A percentile compares a stretch with the other conserved stretches of the same genome.
Conservation (phyloP, 2,329 filamentous ascomycete species). For the Teratosphaeria viscida region DNA sequence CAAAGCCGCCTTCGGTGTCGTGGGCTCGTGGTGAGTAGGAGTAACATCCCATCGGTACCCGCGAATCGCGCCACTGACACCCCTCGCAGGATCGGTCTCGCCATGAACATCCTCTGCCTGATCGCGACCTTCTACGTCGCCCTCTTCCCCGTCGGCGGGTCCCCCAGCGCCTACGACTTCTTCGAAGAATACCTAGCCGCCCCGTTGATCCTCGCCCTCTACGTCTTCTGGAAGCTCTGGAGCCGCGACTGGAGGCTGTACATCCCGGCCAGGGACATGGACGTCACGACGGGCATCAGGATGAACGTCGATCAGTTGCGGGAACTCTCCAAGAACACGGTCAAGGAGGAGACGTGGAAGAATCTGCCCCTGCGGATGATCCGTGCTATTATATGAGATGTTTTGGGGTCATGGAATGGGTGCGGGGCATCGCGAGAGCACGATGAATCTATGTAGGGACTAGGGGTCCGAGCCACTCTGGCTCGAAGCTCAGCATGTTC, state of each 20-base stretch:
- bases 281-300: conserved; percentile 10
- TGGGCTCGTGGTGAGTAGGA: conserved; percentile 43
- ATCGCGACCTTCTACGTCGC: conserved; percentile 70
- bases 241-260: conserved; percentile 3
- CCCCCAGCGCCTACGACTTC: conserved; percentile 11
- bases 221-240: conserved; percentile 23
- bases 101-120: conserved; percentile 55
- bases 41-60: neutral
- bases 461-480: neutral
- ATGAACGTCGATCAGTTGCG: conserved; percentile 1
- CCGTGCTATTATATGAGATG: neutral
- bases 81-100: conserved; percentile 41
- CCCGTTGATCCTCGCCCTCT: conserved; percentile 24
- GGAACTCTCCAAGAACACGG: neutral
- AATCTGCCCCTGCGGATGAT: neutral
- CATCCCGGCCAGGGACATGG: conserved; percentile 8
- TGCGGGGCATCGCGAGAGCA: neutral
- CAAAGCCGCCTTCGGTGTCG: conserved; percentile 44
- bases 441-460: neutral
- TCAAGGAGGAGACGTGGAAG: neutral
- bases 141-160: conserved; percentile 53
- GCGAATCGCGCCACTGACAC: neutral
- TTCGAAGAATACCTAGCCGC: conserved; percentile 25
- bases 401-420: neutral
- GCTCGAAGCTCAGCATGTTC: no score